Evolutionary conservation across 495 filamentous ascomycete species (phyloP), one percentile per base, ranked within the genome.

Genomic region (Daldinia concentrica): DNA sequence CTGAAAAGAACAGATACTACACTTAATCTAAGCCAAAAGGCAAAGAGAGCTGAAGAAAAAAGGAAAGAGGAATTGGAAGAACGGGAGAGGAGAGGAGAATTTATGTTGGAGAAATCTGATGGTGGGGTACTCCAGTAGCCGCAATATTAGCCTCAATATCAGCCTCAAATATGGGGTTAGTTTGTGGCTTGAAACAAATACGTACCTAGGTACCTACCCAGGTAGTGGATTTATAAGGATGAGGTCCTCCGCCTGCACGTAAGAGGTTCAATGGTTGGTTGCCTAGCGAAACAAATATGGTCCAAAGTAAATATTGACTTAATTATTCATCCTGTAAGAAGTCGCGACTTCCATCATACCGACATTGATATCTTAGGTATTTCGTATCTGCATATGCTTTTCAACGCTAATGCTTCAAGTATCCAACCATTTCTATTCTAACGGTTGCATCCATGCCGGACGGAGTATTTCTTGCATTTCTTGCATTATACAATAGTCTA

Each of bases 1-100:
- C 91, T 95, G 91, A 94, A 94, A 94, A 96, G 93, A 96, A 96
- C 93, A 96, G 93, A 95, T 97, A 95, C 92, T 95, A 95, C 92
- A 95, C 92, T 94, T 95, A 92, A 95, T 95, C 92, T 95, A 91
- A 91, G 89, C 89, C 89, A 91, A 89, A 88, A 89, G 88, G 88
- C 86, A 83, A 82, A 80, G 79, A 79, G 78, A 81, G 80, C 77
- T 81, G 66, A 76, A 67, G 78, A 79, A 63, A 61, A 79, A 80
- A 79, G 58, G 68, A 52, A 60, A 71, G 74, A 19, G 37, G 15
- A 60, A 43, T 56, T 17, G 12, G n/a, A 65, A 36, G 14, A 26
- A 14, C 12, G 37, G 36, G 69, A 58, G 57, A 19, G 30, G 39
- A 50, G 26, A 34, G 5, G 11, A 5, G 43, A 50, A 60, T 66